Percentiles rank a stretch among this genome's conserved stretches.
phyloP scores from a whole-genome alignment of 805 yeast genomes.

The Metschnikowia borealis region DNA sequence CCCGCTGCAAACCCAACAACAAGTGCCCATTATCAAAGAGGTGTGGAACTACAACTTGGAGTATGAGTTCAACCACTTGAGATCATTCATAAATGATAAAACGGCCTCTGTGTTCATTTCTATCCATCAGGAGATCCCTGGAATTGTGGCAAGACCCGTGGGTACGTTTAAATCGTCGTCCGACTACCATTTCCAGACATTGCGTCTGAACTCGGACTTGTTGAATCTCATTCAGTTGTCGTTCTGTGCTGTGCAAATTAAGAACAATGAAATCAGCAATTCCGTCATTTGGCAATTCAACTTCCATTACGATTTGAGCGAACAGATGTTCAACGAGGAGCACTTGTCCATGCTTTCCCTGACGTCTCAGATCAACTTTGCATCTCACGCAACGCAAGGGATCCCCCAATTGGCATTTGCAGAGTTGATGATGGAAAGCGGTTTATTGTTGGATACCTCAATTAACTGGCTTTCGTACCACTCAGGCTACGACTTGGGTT shows the following conservation, averaged over 20 bases:
- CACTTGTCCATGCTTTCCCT: slow-evolving; percentile 74
- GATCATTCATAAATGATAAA: slow-evolving; percentile 54
- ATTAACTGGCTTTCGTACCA: slow-evolving; percentile 91
- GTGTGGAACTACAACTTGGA: slow-evolving; percentile 73
- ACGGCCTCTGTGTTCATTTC: slow-evolving; percentile 48
- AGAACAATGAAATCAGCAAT: slow-evolving; percentile 49
- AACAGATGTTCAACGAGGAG: slow-evolving; percentile 85
- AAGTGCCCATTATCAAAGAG: slow-evolving; percentile 57
- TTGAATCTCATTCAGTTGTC: slow-evolving; percentile 76
- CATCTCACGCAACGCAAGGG: slow-evolving; percentile 68
- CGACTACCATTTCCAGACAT: slow-evolving; percentile 94
- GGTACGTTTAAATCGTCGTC: slow-evolving; percentile 86
- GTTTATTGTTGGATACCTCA: slow-evolving; percentile 66
- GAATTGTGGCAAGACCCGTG: slow-evolving; percentile 92
- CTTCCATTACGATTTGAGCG: slow-evolving; percentile 70
- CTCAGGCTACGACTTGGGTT: slow-evolving; percentile 92
- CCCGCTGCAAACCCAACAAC: slow-evolving; percentile 15
- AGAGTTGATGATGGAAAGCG: slow-evolving; percentile 79
- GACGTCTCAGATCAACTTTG: slow-evolving; percentile 76
- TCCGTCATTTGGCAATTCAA: slow-evolving; percentile 94
- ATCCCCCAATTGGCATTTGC: slow-evolving; percentile 78
- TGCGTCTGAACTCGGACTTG: slow-evolving; percentile 86
- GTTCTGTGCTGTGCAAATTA: slow-evolving; percentile 37
- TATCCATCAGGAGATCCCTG: slow-evolving; percentile 91
- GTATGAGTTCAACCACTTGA: slow-evolving; percentile 58